phyloP scores from a whole-genome alignment of 1,284 basidiomycete genomes.

The Heterobasidion occidentale region DNA sequence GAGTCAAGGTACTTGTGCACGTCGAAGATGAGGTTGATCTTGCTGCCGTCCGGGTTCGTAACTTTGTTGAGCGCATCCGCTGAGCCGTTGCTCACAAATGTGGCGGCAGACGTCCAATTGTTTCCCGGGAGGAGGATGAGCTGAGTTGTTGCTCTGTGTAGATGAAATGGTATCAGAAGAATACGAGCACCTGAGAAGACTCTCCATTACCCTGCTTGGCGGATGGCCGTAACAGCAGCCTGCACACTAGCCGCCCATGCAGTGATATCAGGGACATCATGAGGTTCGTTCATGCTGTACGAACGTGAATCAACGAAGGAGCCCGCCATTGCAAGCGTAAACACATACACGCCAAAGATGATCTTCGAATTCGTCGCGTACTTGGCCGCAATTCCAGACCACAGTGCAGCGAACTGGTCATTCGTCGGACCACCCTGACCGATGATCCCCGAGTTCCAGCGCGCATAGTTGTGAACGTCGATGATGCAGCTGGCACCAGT shows the following conservation, averaged over 20 bases:
- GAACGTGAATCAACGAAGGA: background rate
- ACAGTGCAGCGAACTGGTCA: constrained; percentile 44
- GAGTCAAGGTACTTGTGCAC: constrained; percentile 60
- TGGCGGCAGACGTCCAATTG: constrained; percentile 42
- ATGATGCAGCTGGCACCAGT: constrained; percentile 42
- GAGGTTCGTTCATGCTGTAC: constrained; percentile 47
- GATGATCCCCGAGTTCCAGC: constrained; percentile 42
- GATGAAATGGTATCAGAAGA: background rate
- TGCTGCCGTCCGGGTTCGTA: constrained; percentile 43
- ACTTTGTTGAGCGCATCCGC: constrained; percentile 42
- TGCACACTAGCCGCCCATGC: constrained; percentile 39
- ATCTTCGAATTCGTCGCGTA: constrained; percentile 41
- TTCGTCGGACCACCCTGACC: constrained; percentile 56
- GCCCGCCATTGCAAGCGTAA: no score
- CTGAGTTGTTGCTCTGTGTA: constrained; percentile 36
- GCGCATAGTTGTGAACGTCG: constrained; percentile 55
- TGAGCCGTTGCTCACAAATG: constrained; percentile 47
- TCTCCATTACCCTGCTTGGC: constrained; percentile 30
- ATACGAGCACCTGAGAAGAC: no score
- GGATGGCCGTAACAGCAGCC: constrained; percentile 50
- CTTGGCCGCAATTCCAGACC: constrained; percentile 43
- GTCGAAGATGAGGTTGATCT: constrained; percentile 46
- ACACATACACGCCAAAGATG: constrained; percentile 44
- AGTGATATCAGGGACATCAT: constrained; percentile 38
- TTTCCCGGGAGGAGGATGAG: constrained; percentile 48